Conservation (phyloP, 2,329 filamentous ascomycete genomes). For the Aspergillus awamori region DNA sequence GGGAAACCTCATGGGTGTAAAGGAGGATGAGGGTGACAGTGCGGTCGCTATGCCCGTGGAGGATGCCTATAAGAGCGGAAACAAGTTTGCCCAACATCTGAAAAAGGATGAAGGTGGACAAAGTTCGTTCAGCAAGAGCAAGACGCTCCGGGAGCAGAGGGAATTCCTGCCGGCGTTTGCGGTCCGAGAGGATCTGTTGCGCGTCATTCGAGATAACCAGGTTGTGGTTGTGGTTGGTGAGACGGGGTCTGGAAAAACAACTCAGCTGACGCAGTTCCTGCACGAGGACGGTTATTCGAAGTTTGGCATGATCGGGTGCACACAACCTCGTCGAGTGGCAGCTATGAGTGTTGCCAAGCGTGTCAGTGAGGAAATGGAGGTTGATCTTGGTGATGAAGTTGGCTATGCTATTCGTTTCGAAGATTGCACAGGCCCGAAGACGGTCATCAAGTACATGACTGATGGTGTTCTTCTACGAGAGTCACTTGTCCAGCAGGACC, state of each 20-base stretch:
- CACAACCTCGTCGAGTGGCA: slow-evolving; percentile 91
- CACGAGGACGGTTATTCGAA: slow-evolving; percentile 93
- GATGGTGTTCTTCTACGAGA: slow-evolving; percentile 94
- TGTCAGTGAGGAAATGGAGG: slow-evolving; percentile 98
- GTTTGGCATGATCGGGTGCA: slow-evolving; percentile 89
- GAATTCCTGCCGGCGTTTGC: slow-evolving; percentile 95
- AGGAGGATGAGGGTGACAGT: slow-evolving; percentile 85
- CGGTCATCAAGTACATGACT: slow-evolving; percentile 98
- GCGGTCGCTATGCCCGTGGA: slow-evolving; percentile 76
- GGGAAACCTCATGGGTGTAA: slow-evolving; percentile 93
- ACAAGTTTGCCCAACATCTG: slow-evolving; percentile 87
- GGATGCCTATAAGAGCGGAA: slow-evolving; percentile 66
- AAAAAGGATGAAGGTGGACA: slow-evolving; percentile 80
- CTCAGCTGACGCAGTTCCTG: slow-evolving; percentile 93
- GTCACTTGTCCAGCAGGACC: slow-evolving; percentile 85
- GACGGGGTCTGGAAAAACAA: slow-evolving; percentile 97
- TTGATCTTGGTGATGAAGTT: slow-evolving; percentile 80
- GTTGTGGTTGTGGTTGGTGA: slow-evolving; percentile 96
- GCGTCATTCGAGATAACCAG: slow-evolving; percentile 94
- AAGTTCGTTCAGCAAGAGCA: slow-evolving; percentile 90
- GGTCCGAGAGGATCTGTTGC: slow-evolving; percentile 86
- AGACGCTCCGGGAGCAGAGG: slow-evolving; percentile 84
- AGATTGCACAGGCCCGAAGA: slow-evolving; percentile 95
- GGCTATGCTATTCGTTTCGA: slow-evolving; percentile 98
- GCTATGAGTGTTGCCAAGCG: slow-evolving; percentile 99